Conservation (phyloP, 2,329 filamentous ascomycete species). For the Colletotrichum limetticola region DNA sequence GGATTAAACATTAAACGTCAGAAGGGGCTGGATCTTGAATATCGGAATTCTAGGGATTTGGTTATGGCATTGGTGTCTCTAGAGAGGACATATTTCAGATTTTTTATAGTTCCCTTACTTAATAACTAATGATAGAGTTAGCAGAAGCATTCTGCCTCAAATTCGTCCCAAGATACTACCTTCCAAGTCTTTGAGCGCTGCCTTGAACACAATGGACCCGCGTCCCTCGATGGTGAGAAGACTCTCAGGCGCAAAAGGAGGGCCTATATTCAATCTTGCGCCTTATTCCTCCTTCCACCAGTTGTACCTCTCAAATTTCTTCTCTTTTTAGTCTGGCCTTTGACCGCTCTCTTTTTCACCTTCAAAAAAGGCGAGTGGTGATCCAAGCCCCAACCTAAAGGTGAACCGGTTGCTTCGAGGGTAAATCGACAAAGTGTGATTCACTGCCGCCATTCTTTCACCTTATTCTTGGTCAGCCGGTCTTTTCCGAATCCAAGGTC, state of each 20-base stretch:
- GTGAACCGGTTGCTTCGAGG: background rate
- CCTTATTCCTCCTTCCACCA: background rate
- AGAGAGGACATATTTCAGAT: background rate
- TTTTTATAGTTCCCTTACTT: background rate
- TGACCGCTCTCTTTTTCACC: background rate
- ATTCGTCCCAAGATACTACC: background rate
- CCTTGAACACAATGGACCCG: background rate
- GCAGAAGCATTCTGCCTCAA: background rate
- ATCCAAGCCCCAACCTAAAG: background rate
- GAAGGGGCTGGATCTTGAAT: background rate
- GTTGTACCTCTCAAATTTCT: background rate
- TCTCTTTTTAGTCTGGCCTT: background rate
- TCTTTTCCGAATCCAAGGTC: background rate
- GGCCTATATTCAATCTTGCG: background rate
- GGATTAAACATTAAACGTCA: background rate
- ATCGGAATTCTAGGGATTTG: background rate
- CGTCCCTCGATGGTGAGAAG: background rate
- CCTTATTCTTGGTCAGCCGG: background rate
- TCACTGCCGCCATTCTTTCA: background rate
- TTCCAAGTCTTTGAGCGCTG: background rate
- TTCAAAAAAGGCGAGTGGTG: background rate
- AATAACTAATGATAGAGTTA: background rate
- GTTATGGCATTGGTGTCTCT: background rate
- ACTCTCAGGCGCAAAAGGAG: background rate
- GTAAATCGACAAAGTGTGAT: background rate